phyloP scores from a whole-genome alignment of 2,329 filamentous ascomycete species.

The Aspergillus sp. region DNA sequence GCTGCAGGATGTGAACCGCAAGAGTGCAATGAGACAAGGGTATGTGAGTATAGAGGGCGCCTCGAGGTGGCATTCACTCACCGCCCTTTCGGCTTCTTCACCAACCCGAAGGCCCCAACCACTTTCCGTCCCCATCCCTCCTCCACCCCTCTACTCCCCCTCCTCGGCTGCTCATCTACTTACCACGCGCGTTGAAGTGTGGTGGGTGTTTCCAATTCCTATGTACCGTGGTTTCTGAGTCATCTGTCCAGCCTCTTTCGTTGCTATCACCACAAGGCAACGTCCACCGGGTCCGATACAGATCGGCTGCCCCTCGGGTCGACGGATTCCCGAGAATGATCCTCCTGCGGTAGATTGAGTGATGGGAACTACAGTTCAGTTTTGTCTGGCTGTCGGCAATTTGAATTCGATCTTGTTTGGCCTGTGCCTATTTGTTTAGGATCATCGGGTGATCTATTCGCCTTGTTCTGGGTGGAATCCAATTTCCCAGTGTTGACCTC shows the following conservation, averaged over 20 bases:
- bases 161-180: conserved; percentile 12
- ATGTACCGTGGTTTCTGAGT: not conserved
- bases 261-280: not conserved
- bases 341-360: conserved; percentile 27
- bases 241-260: not conserved
- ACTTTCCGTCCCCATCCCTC: conserved; percentile 1
- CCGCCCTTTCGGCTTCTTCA: conserved; percentile 10
- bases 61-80: conserved; percentile 6
- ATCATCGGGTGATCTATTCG: not conserved
- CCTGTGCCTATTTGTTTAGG: not conserved
- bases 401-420: conserved; percentile 1
- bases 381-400: conserved; percentile 24
- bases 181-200: conserved; percentile 7
- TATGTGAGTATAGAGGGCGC: not conserved
- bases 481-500: not conserved
- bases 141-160: conserved; percentile 18
- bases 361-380: conserved; percentile 36
- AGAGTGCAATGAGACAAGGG: not conserved
- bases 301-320: conserved; percentile 9
- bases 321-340: conserved; percentile 21
- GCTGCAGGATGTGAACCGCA: conserved; percentile 17
- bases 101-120: conserved; percentile 2
- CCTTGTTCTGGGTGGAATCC: not conserved
- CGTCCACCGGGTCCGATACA: conserved; percentile 3
- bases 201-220: conserved; percentile 9